These are phyloP conservation scores for Trametes hirsuta DNA, from an alignment of 1,284 basidiomycete species.

Conservation along the genomic window DNA sequence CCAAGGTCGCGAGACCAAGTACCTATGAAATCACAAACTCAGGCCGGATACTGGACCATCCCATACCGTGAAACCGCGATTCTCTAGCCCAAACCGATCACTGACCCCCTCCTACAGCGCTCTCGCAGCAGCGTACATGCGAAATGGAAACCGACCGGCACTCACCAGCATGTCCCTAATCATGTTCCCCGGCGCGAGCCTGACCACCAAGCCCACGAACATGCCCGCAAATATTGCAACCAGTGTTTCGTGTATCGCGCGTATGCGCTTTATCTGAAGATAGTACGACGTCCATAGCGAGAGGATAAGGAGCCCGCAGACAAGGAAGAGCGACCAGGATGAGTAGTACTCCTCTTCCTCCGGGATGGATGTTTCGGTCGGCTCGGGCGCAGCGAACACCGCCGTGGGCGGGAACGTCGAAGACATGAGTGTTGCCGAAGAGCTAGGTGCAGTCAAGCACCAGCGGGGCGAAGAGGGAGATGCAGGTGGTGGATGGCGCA, in stretches of 20 bases:
- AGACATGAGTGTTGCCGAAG: constrained; percentile 14
- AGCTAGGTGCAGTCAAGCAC: constrained; percentile 22
- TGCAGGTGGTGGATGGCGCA: constrained; percentile 13
- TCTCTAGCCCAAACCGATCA: too few relatives aligned
- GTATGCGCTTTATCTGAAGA: constrained; percentile 94
- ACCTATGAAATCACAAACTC: too few relatives aligned
- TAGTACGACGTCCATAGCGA: constrained; percentile 98
- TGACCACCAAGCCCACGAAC: constrained; percentile 91
- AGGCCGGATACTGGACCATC: too few relatives aligned
- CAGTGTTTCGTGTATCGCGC: constrained; percentile 95
- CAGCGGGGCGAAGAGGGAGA: constrained; percentile 6
- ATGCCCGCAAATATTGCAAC: constrained; percentile 97
- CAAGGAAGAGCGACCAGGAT: constrained; percentile 93
- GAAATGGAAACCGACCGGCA: constrained; percentile 22
- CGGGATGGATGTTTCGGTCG: constrained; percentile 43
- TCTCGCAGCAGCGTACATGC: neutral
- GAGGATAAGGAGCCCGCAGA: constrained; percentile 91
- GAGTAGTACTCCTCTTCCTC: constrained; percentile 91
- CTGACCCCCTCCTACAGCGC: neutral
- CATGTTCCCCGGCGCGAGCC: constrained; percentile 90
- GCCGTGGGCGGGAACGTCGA: constrained; percentile 20
- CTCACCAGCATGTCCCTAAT: constrained; percentile 97
- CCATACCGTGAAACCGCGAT: too few relatives aligned
- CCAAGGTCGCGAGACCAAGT: too few relatives aligned
- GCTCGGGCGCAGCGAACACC: constrained; percentile 25